A percentile compares a stretch with the other conserved stretches of the same genome.
These are phyloP conservation scores for Ceratocystis variospora DNA, from an alignment of 2,329 filamentous ascomycete species.

Conservation along the genomic window DNA sequence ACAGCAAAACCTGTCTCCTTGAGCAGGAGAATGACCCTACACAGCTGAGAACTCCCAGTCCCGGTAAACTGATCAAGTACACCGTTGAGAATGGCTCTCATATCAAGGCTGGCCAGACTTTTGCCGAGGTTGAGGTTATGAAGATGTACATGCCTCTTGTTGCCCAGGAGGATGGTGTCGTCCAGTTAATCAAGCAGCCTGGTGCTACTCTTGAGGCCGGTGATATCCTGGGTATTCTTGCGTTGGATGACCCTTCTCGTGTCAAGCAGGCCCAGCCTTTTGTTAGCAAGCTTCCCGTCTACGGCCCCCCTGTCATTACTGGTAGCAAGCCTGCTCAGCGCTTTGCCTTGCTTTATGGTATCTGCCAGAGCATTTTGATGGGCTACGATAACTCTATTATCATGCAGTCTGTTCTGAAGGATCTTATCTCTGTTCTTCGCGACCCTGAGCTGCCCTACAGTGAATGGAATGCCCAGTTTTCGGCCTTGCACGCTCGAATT, in stretches of 20 bases:
- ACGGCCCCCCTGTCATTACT: constrained; percentile 73
- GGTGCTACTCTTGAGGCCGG: constrained; percentile 95
- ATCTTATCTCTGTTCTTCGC: constrained; percentile 79
- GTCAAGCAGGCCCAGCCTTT: constrained; percentile 96
- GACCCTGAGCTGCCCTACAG: constrained; percentile 86
- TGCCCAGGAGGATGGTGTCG: constrained; percentile 85
- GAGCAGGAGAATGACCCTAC: constrained; percentile 99
- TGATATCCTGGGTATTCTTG: constrained; percentile 94
- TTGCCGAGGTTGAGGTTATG: constrained; percentile 98
- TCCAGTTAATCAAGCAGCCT: constrained; percentile 98
- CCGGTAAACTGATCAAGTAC: constrained; percentile 97
- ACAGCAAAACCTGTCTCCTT: constrained; percentile 93
- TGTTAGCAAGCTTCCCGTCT: constrained; percentile 73
- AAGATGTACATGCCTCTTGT: constrained; percentile 99
- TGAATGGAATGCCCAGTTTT: constrained; percentile 92
- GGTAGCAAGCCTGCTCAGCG: constrained; percentile 86
- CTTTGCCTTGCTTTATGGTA: constrained; percentile 62
- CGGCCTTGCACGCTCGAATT: constrained; percentile 93
- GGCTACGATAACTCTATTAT: constrained; percentile 97
- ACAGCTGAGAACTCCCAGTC: constrained; percentile 84
- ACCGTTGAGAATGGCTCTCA: constrained; percentile 91
- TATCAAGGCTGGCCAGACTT: constrained; percentile 80
- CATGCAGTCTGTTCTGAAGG: constrained; percentile 75
- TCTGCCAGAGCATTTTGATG: constrained; percentile 73
- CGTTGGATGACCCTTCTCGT: constrained; percentile 85